Conservation (phyloP, 139 green algal genomes). For the Choricystis sp. region DNA sequence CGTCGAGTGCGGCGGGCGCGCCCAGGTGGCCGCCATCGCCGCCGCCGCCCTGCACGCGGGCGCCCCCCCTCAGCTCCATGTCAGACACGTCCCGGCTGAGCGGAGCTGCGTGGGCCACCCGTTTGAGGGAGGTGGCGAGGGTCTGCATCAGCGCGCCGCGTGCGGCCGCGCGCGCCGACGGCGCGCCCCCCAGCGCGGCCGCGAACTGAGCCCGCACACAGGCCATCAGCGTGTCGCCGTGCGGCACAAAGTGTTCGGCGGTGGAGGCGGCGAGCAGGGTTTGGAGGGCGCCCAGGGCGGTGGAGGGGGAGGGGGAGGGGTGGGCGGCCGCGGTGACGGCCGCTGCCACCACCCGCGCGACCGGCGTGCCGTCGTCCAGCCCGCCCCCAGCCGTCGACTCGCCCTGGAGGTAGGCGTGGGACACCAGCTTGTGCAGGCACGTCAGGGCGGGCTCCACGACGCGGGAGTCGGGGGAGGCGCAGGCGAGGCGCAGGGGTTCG, state of each 20-base stretch:
- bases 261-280: conserved; percentile 43
- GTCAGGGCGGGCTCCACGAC: conserved; percentile 57
- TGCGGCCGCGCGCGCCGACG: conserved; percentile 45
- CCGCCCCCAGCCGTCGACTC: conserved; percentile 29
- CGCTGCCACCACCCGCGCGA: conserved; percentile 20
- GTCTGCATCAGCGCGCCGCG: conserved; percentile 70
- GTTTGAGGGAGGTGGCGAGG: conserved; percentile 72
- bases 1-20: not conserved
- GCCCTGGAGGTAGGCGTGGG: conserved; percentile 60
- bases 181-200: conserved; percentile 53
- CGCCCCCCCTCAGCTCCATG: not conserved
- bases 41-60: not conserved
- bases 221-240: conserved; percentile 70
- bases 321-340: not conserved
- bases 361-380: conserved; percentile 28
- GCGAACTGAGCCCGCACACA: conserved; percentile 73
- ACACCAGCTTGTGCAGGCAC: conserved; percentile 79
- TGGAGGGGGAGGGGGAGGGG: not conserved
- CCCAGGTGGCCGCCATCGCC: not conserved
- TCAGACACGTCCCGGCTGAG: not conserved
- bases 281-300: conserved; percentile 47
- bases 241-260: conserved; percentile 73
- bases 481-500: conserved; percentile 46
- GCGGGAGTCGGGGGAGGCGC: conserved; percentile 17
- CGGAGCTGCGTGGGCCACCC: conserved; percentile 36